Conservation (phyloP, 148 eudicot genomes). For the Amaranthus cruentus region DNA sequence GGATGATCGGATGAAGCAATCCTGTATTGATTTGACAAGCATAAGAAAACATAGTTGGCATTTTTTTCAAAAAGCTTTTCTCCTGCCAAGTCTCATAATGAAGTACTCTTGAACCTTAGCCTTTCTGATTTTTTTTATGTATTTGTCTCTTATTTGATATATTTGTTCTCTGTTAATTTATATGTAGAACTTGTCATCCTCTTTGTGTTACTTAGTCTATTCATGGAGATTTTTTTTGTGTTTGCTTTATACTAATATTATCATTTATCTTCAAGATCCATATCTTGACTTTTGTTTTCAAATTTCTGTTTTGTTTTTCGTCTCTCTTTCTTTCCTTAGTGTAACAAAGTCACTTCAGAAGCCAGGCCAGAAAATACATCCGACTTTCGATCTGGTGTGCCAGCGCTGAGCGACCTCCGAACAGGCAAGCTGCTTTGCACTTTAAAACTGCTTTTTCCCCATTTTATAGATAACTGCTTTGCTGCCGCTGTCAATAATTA, state of each 20-base stretch:
- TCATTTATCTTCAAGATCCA: background rate
- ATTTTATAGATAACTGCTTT: background rate
- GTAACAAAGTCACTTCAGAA: slow-evolving; percentile 32
- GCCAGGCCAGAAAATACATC: slow-evolving; percentile 23
- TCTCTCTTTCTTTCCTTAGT: slow-evolving; percentile 27
- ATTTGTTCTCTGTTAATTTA: background rate
- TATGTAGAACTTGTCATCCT: background rate
- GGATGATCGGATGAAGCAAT: background rate
- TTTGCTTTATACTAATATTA: background rate
- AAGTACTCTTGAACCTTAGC: background rate
- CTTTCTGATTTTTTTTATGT: background rate
- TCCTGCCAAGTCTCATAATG: background rate
- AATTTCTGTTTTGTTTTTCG: background rate
- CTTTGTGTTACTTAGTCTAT: background rate
- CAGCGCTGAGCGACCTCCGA: slow-evolving; percentile 50
- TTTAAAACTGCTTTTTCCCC: background rate
- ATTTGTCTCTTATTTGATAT: background rate
- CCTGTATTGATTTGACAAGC: background rate
- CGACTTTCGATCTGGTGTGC: slow-evolving; percentile 49
- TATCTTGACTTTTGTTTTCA: background rate
- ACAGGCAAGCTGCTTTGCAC: slow-evolving; percentile 46
- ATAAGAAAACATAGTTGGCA: background rate
- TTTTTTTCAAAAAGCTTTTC: background rate
- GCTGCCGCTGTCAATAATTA: too few relatives aligned
- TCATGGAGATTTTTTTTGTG: background rate